Conservation (phyloP, 495 filamentous ascomycete species). For the Penicillium manginii region DNA sequence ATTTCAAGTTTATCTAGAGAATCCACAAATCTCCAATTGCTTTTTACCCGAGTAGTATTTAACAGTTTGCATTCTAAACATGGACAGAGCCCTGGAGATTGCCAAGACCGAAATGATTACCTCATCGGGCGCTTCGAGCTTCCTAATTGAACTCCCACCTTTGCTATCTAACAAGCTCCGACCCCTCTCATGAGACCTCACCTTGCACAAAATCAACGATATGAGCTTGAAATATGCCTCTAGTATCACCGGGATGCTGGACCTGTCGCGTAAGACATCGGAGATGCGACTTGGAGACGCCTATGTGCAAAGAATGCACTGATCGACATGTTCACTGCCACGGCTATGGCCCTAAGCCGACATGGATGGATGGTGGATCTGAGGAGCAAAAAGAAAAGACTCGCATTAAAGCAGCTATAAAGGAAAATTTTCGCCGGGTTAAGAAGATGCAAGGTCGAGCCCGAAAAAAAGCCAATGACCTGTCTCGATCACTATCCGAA, state of each 20-base stretch:
- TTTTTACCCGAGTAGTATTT: too few relatives aligned
- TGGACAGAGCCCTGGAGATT: too few relatives aligned
- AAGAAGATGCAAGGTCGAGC: conserved; percentile 11
- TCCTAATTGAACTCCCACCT: conserved; percentile 4
- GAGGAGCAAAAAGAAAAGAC: conserved; percentile 3
- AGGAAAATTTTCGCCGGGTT: conserved; percentile 8
- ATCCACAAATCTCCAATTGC: too few relatives aligned
- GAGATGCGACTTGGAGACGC: conserved; percentile 16
- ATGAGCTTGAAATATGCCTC: background rate
- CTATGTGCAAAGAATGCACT: conserved; percentile 16
- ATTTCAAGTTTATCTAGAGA: too few relatives aligned
- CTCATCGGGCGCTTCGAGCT: conserved; percentile 8
- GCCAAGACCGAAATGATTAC: background rate
- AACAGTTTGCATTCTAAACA: too few relatives aligned
- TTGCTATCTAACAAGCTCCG: background rate
- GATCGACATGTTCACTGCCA: conserved; percentile 17
- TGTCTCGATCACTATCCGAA: conserved; percentile 3
- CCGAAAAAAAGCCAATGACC: conserved; percentile 6
- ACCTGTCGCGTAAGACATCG: conserved; percentile 17
- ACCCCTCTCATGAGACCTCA: background rate
- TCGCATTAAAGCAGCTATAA: conserved; percentile 10
- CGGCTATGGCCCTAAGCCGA: conserved; percentile 21
- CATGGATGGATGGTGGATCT: conserved; percentile 20
- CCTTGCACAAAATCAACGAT: background rate
- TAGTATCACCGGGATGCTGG: conserved; percentile 15